Percentiles rank a stretch among this genome's conserved stretches.
Conservation (phyloP, 345 rosid species). For the Melastoma malabathricum region DNA sequence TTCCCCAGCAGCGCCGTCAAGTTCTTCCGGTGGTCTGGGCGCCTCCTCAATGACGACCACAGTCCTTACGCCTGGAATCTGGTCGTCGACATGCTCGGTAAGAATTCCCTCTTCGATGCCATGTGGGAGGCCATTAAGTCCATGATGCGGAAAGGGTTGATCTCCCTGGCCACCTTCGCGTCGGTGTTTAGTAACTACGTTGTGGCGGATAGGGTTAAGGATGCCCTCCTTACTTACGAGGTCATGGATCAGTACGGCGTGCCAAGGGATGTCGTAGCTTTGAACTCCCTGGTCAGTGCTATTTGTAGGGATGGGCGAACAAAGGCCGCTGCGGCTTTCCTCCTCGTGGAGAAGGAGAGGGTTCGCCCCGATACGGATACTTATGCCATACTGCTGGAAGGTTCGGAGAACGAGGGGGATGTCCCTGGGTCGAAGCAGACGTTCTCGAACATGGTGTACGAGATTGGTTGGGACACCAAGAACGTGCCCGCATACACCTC, state of each 20-base stretch:
- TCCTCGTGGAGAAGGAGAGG: constrained; percentile 18
- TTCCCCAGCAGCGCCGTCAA: constrained; percentile 41
- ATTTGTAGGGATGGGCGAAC: constrained; percentile 43
- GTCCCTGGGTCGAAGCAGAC: constrained; percentile 16
- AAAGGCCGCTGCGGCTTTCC: constrained; percentile 23
- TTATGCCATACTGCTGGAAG: constrained; percentile 44
- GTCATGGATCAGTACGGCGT: constrained; percentile 43
- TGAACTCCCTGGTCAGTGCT: constrained; percentile 55
- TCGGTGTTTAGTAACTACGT: constrained; percentile 53
- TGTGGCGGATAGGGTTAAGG: constrained; percentile 18
- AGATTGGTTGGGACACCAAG: constrained; percentile 42
- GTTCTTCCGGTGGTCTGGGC: constrained; percentile 58
- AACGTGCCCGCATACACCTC: constrained; percentile 46
- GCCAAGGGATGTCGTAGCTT: constrained; percentile 23
- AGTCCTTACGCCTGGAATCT: constrained; percentile 63
- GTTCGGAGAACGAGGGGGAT: constrained; percentile 48
- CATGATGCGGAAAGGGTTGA: constrained; percentile 26
- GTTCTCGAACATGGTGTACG: constrained; percentile 30
- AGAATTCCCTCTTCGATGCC: constrained; percentile 39
- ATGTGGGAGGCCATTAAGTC: constrained; percentile 66
- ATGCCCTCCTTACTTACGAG: constrained; percentile 37
- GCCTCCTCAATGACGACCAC: constrained; percentile 27
- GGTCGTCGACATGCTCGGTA: constrained; percentile 50
- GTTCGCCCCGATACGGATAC: constrained; percentile 39
- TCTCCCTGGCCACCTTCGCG: constrained; percentile 51